Base-by-base conservation (phyloP, 768 basidiomycete genomes). In the Chalciporus pseudorubinellus region DNA sequence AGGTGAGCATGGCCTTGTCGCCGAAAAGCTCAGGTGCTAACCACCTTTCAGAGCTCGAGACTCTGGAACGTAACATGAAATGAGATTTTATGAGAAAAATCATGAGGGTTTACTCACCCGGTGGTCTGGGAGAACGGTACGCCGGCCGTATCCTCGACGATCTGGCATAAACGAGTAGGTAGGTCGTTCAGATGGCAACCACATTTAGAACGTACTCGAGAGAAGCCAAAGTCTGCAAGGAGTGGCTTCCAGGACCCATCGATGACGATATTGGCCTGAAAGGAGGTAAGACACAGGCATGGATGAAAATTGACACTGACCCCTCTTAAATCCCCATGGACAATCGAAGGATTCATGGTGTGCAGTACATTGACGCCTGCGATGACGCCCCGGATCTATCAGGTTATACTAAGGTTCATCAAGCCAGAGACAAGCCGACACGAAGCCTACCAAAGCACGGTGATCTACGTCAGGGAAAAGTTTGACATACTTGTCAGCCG, bases 131-230 rank as follows among this genome's bases (percentile, higher is more conserved):
- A 80, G 55, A 83, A 77, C 9, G 80, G 79, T 3, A 78, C 75
- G 1, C 80, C 82, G 8, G 78, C 77, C 45, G 81, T 74, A 46
- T 82, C 81, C 55, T 82, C 78, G 19, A 82, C 73, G n/a, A 82
- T 75, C 81, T 83, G 36, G n/a, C 14, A 42, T 11, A 19, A 10
- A 18, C 43, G 20, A 18, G 26, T 65, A 13, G 55, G 50, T 20
- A 38, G 6, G 19, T 1, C 11, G 4, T 10, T 49, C 1, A 21
- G 4, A 31, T 3, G 18, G 11, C 6, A 36, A 22, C 1, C 9
- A 42, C 34, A 18, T 6, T 16, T 1, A 18, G 2, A 16, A n/a
- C 65, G 18, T 52, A 79, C 81, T 63, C 77, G 74, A 7, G 81
- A 77, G 42, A 83, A 70, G 24, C 81, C 80, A 58, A 83, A 83